These are phyloP conservation scores for Telopea speciosissima DNA, from an alignment of 177 flowering plant genomes.

Conservation along the genomic window DNA sequence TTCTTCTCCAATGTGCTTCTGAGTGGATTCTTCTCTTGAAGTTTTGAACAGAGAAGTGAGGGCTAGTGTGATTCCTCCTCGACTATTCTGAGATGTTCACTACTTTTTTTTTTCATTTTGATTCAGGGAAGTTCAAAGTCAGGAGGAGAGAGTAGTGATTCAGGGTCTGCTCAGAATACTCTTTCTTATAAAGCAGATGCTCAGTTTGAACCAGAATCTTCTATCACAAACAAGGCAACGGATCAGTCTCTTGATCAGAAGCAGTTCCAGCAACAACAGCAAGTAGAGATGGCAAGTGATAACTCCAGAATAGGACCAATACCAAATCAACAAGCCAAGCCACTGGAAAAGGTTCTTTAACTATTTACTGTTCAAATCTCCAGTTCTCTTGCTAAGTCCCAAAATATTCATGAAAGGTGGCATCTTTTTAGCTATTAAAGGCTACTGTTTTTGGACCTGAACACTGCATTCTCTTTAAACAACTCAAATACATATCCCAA, in stretches of 20 bases:
- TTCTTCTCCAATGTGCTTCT: not conserved
- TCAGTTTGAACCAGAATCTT: constrained; percentile 53
- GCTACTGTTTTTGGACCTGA: constrained; percentile 5
- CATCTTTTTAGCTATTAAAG: constrained; percentile 11
- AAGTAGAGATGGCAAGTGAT: constrained; percentile 40
- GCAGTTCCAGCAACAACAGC: constrained; percentile 21
- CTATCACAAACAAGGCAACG: constrained; percentile 37
- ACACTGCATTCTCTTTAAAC: not conserved
- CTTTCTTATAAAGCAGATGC: constrained; percentile 42
- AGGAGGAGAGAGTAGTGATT: constrained; percentile 60
- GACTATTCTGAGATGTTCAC: not conserved
- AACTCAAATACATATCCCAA: constrained; percentile 32
- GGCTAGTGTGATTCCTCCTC: no score
- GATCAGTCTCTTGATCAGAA: constrained; percentile 30
- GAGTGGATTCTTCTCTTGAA: not conserved
- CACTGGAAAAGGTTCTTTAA: constrained; percentile 46
- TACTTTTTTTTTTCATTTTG: not conserved
- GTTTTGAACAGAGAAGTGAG: no score
- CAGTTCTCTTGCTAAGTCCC: constrained; percentile 18
- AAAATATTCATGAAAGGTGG: constrained; percentile 26
- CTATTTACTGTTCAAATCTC: constrained; percentile 1
- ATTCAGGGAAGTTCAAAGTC: constrained; percentile 57
- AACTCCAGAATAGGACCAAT: constrained; percentile 27
- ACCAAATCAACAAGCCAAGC: constrained; percentile 31
- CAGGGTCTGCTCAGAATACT: constrained; percentile 60